Evolutionary conservation across 2,329 filamentous ascomycete genomes (phyloP).

Genomic region (Botrytis fabae): DNA sequence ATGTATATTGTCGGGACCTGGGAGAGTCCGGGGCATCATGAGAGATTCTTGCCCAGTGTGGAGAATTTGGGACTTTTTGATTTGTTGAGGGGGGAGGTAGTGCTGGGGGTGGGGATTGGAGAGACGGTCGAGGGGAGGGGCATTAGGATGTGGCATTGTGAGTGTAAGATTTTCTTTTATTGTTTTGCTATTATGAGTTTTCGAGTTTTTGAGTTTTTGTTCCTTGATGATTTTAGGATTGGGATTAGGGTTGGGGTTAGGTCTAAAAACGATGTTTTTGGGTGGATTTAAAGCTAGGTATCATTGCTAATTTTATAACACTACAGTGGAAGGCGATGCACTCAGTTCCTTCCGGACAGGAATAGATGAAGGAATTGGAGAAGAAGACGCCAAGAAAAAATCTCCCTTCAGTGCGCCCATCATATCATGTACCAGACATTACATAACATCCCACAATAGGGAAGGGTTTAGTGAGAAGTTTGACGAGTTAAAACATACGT

Average conservation of each 20-base stretch:
- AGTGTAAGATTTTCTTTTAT: conserved; percentile 35
- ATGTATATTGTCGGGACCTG: conserved; percentile 50
- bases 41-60: conserved; percentile 46
- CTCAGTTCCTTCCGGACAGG: neutral
- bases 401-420: conserved; percentile 24
- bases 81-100: conserved; percentile 39
- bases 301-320: neutral
- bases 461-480: conserved; percentile 24
- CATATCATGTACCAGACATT: conserved; percentile 27
- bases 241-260: too few species aligned
- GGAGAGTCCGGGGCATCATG: conserved; percentile 46
- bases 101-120: conserved; percentile 29
- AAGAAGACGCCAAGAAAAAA: conserved; percentile 8
- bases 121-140: conserved; percentile 39
- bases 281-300: too few species aligned
- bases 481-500: conserved; percentile 13
- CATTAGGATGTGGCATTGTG: conserved; percentile 45
- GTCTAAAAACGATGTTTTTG: neutral
- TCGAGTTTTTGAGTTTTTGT: too few species aligned
- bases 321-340: neutral
- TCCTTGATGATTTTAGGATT: neutral
- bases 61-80: conserved; percentile 46
- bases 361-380: neutral
- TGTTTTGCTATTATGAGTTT: neutral
- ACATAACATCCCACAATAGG: conserved; percentile 24